phyloP scores from a whole-genome alignment of 345 rosid genomes.

The Rhodamnia argentea region DNA sequence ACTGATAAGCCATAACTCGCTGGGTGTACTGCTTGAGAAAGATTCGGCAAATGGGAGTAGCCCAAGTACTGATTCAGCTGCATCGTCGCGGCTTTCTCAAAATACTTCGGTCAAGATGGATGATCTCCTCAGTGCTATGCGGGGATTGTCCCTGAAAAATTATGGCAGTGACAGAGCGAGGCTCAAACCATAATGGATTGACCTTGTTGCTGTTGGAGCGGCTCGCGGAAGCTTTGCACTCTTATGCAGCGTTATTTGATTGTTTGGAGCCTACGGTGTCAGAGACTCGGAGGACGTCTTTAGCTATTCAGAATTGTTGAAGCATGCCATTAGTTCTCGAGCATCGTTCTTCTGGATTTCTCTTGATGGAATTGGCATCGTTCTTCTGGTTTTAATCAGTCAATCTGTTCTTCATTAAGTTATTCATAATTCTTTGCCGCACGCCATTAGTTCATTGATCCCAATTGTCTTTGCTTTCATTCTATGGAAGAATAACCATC shows the following conservation, averaged over 20 bases:
- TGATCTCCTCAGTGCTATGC: conserved; percentile 38
- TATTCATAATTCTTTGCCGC: too few relatives aligned
- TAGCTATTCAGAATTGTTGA: too few relatives aligned
- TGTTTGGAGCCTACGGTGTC: conserved; percentile 62
- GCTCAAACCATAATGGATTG: conserved; percentile 56
- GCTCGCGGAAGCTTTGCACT: conserved; percentile 56
- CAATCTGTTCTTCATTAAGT: too few relatives aligned
- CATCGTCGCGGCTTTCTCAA: conserved; percentile 41
- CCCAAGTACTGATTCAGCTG: conserved; percentile 58
- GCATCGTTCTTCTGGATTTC: too few relatives aligned
- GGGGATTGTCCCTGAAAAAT: conserved; percentile 64
- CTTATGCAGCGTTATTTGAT: conserved; percentile 78
- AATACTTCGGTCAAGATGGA: conserved; percentile 32
- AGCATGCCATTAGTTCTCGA: too few relatives aligned
- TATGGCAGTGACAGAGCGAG: conserved; percentile 64
- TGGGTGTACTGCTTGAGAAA: conserved; percentile 55
- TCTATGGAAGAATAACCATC: not conserved
- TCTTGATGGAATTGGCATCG: too few relatives aligned
- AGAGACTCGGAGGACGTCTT: conserved; percentile 25
- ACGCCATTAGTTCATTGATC: too few relatives aligned
- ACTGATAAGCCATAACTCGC: conserved; percentile 31
- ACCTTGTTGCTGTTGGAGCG: conserved; percentile 70
- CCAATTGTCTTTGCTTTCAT: not conserved
- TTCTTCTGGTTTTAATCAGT: too few relatives aligned
- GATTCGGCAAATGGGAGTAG: conserved; percentile 40